Conservation (phyloP, 2,329 filamentous ascomycete species). For the Aspergillus latus region DNA sequence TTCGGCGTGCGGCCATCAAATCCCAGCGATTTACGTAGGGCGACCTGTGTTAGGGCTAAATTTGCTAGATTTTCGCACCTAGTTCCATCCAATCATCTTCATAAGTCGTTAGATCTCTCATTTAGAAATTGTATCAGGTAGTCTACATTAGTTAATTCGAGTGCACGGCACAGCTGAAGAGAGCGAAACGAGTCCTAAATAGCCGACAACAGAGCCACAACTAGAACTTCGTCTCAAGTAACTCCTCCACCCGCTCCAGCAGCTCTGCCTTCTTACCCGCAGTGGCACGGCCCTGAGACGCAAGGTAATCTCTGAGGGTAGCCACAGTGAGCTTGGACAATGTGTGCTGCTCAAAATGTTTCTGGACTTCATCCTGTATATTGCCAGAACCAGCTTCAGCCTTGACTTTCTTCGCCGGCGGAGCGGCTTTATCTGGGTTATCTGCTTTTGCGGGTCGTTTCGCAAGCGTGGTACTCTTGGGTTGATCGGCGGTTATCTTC, state of each 20-base stretch:
- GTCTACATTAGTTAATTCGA: not conserved
- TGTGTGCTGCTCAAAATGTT: constrained; percentile 43
- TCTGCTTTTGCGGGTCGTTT: constrained; percentile 46
- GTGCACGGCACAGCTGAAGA: not conserved
- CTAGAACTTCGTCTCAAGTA: constrained; percentile 46
- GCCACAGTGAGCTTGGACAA: constrained; percentile 49
- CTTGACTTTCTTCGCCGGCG: constrained; percentile 50
- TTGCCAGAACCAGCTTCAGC: constrained; percentile 29
- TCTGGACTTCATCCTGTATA: constrained; percentile 42
- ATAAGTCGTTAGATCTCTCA: not conserved
- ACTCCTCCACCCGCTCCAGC: constrained; percentile 51
- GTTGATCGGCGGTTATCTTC: constrained; percentile 40
- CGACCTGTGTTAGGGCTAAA: not conserved
- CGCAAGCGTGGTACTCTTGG: constrained; percentile 47
- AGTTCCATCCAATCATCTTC: not conserved
- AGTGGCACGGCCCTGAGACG: constrained; percentile 42
- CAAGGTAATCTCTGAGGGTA: constrained; percentile 49
- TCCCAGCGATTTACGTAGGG: too few species aligned
- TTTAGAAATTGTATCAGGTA: not conserved
- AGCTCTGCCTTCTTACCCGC: constrained; percentile 53
- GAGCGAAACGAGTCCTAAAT: not conserved
- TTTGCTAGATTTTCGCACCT: not conserved
- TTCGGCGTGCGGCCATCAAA: too few species aligned
- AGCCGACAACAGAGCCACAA: not conserved
- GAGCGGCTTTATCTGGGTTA: constrained; percentile 26